phyloP scores from a whole-genome alignment of 1,284 basidiomycete species.

The Ceratobasidium sp. region DNA sequence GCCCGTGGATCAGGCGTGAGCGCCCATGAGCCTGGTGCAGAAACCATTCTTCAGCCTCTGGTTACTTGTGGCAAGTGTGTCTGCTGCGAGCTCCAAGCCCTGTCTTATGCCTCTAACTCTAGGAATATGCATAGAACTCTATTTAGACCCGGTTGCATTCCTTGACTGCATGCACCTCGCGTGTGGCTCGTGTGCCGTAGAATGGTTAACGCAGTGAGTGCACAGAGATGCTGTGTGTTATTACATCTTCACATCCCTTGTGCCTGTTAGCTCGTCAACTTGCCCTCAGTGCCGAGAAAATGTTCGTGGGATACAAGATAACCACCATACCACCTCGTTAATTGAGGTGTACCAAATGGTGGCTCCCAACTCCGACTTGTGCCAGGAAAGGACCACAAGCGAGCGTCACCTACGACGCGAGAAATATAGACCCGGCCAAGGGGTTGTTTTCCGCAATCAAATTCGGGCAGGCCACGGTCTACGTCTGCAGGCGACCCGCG shows the following conservation, averaged over 20 bases:
- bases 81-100: neutral
- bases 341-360: constrained; percentile 27
- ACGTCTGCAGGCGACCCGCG: neutral
- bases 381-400: constrained; percentile 4
- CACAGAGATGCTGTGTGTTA: neutral
- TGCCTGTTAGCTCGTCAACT: constrained; percentile 4
- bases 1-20: neutral
- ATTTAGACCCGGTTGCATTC: constrained; percentile 35
- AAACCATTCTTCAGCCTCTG: constrained; percentile 23
- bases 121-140: constrained; percentile 43
- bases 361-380: constrained; percentile 32
- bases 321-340: constrained; percentile 18
- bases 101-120: neutral
- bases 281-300: constrained; percentile 34
- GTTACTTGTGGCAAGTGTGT: constrained; percentile 30
- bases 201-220: constrained; percentile 29
- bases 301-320: constrained; percentile 29
- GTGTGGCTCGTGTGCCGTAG: constrained; percentile 38
- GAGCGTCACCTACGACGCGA: constrained; percentile 7
- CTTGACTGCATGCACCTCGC: constrained; percentile 40
- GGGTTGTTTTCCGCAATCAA: neutral
- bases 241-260: neutral
- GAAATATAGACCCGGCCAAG: constrained; percentile 29
- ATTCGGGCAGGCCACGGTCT: too few species aligned
- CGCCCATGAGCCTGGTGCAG: neutral